phyloP scores from a whole-genome alignment of 495 filamentous ascomycete genomes.

The Penicillium coprophilum region DNA sequence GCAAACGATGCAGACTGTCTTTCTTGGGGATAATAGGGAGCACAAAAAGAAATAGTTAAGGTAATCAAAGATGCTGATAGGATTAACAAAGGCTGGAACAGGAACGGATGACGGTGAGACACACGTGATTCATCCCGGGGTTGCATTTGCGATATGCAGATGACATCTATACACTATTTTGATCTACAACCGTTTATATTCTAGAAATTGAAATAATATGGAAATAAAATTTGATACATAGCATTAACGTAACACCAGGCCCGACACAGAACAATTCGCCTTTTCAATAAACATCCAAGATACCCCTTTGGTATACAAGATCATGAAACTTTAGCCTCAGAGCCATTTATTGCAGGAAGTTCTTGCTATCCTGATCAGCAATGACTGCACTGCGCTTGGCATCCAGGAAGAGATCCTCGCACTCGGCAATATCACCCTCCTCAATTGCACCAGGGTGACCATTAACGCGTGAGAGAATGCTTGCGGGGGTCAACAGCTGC shows the following conservation, averaged over 20 bases:
- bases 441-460: constrained; percentile 71
- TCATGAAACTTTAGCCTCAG: constrained; percentile 22
- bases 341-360: constrained; percentile 54
- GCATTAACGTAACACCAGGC: constrained; percentile 31
- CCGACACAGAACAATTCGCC: constrained; percentile 31
- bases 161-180: not conserved
- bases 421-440: constrained; percentile 80
- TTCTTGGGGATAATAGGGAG: not conserved
- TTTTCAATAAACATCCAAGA: constrained; percentile 29
- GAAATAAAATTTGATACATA: constrained; percentile 20
- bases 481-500: constrained; percentile 87
- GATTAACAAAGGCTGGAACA: not conserved
- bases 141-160: constrained; percentile 8
- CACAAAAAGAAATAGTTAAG: not conserved
- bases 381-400: constrained; percentile 77
- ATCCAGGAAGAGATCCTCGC: constrained; percentile 87
- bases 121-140: constrained; percentile 8
- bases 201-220: not conserved
- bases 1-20: not conserved
- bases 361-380: constrained; percentile 61
- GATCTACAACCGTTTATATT: not conserved
- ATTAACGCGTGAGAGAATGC: constrained; percentile 66
- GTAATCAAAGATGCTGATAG: not conserved
- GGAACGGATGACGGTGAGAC: constrained; percentile 8
- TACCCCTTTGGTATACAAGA: constrained; percentile 32